Percentiles rank a stretch among this genome's conserved stretches.
Evolutionary conservation across 306 rosid genomes (phyloP).

Genomic region (Gastrolobium villosum): DNA sequence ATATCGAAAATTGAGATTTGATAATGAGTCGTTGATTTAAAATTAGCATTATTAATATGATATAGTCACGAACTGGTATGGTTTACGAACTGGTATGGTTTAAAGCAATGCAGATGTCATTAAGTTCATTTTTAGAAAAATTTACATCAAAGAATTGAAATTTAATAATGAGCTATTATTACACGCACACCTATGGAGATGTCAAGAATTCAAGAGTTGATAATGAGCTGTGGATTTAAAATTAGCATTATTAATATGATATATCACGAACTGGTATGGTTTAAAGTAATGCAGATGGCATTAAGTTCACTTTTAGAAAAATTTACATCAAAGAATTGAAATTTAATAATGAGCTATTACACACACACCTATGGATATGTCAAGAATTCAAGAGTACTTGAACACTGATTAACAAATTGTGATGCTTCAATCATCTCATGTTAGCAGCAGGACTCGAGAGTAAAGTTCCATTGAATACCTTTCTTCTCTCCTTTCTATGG

Average conservation of each 20-base stretch:
- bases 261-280: not conserved
- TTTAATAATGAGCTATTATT: not conserved
- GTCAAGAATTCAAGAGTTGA: conserved; percentile 60
- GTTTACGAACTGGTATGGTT: no score
- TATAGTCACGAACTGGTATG: not conserved
- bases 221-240: no score
- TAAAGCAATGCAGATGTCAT: conserved; percentile 1
- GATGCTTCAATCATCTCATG: conserved; percentile 63
- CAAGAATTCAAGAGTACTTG: conserved; percentile 68
- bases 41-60: not conserved
- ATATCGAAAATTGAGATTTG: no score
- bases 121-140: conserved; percentile 7
- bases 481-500: conserved; percentile 68
- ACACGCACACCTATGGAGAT: conserved; percentile 7
- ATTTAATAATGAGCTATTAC: not conserved
- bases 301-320: conserved; percentile 3
- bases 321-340: conserved; percentile 48
- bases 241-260: not conserved
- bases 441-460: conserved; percentile 78
- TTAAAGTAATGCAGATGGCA: not conserved
- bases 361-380: conserved; percentile 16
- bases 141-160: conserved; percentile 48
- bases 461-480: conserved; percentile 54
- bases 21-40: no score
- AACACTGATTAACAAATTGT: conserved; percentile 49